Evolutionary conservation across 768 basidiomycete species (phyloP).

Genomic region (Udeniomyces megalosporus): DNA sequence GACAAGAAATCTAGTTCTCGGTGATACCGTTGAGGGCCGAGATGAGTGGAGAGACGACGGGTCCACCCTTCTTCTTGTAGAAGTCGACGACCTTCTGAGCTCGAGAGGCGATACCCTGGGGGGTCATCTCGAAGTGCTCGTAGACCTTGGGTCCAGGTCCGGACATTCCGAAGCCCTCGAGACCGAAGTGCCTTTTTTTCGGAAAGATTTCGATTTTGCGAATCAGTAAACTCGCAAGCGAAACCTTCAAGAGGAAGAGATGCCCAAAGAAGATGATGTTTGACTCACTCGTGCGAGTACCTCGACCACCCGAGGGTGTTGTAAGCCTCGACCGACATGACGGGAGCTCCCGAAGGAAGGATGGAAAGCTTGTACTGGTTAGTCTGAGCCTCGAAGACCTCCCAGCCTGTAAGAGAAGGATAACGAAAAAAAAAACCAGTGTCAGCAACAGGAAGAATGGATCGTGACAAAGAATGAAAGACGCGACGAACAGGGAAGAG

Average conservation of each 20-base stretch:
- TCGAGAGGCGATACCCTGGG: slow-evolving; percentile 45
- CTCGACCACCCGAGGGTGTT: slow-evolving; percentile 68
- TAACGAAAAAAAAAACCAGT: background rate
- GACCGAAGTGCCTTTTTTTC: slow-evolving; percentile 32
- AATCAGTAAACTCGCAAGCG: too few relatives aligned
- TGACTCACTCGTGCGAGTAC: slow-evolving; percentile 58
- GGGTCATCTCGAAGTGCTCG: slow-evolving; percentile 36
- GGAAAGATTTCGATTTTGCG: too few relatives aligned
- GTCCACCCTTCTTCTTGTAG: slow-evolving; percentile 48
- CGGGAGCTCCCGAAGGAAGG: slow-evolving; percentile 72
- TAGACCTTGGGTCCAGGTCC: slow-evolving; percentile 83
- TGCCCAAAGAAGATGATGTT: too few relatives aligned
- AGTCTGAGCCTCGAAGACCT: slow-evolving; percentile 51
- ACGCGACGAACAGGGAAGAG: slow-evolving; percentile 57
- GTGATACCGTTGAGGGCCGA: slow-evolving; percentile 21
- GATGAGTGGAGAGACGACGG: slow-evolving; percentile 29
- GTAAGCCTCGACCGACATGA: slow-evolving; percentile 76
- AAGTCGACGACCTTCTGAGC: slow-evolving; percentile 74
- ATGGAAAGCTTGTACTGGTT: slow-evolving; percentile 66
- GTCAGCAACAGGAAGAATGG: slow-evolving; percentile 25
- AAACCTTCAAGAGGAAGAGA: too few relatives aligned
- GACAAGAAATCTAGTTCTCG: slow-evolving; percentile 1
- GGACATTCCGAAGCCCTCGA: slow-evolving; percentile 65
- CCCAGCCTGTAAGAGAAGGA: background rate
- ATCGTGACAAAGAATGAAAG: too few relatives aligned